Conservation (phyloP, 495 filamentous ascomycete species). For the Durotheca rogersii region DNA sequence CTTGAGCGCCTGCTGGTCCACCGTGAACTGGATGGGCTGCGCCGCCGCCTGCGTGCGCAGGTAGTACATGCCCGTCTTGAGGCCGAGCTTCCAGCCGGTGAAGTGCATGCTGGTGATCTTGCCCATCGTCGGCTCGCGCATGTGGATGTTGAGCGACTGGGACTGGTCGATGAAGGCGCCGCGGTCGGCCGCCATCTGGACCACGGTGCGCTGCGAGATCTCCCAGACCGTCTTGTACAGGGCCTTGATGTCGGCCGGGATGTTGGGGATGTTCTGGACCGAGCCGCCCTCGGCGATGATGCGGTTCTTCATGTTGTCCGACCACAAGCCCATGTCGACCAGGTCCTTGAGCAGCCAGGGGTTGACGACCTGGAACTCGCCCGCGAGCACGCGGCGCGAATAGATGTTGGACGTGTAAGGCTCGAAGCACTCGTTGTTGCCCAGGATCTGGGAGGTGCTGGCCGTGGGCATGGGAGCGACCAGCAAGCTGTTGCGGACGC, state of each 20-base stretch:
- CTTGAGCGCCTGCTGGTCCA: slow-evolving; percentile 93
- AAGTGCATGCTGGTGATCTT: slow-evolving; percentile 99
- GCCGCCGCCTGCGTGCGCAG: slow-evolving; percentile 96
- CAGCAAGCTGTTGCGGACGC: slow-evolving; percentile 90
- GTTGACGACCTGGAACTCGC: slow-evolving; percentile 99
- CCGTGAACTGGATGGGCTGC: slow-evolving; percentile 97
- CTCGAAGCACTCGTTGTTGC: slow-evolving; percentile 99
- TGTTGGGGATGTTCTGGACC: slow-evolving; percentile 94
- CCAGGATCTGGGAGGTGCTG: slow-evolving; percentile 92
- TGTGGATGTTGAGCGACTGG: slow-evolving; percentile 97
- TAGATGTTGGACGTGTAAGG: slow-evolving; percentile 99
- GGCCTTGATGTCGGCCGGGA: slow-evolving; percentile 91
- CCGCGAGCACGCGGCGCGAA: slow-evolving; percentile 94
- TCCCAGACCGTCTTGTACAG: slow-evolving; percentile 99
- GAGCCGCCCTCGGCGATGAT: slow-evolving; percentile 97
- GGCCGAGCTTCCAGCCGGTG: slow-evolving; percentile 95
- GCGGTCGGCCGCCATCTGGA: slow-evolving; percentile 97
- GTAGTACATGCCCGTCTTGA: slow-evolving; percentile 99
- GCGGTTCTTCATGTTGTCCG: slow-evolving; percentile 99
- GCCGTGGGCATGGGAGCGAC: slow-evolving; percentile 98
- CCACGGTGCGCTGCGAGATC: slow-evolving; percentile 91
- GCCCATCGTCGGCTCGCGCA: slow-evolving; percentile 98
- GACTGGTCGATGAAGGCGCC: slow-evolving; percentile 98
- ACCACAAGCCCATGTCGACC: slow-evolving; percentile 97
- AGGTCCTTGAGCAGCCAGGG: slow-evolving; percentile 98